A percentile compares a stretch with the other conserved stretches of the same genome.
Evolutionary conservation across 352 stramenopile species (phyloP).

Genomic region (Pythium rishiriense): DNA sequence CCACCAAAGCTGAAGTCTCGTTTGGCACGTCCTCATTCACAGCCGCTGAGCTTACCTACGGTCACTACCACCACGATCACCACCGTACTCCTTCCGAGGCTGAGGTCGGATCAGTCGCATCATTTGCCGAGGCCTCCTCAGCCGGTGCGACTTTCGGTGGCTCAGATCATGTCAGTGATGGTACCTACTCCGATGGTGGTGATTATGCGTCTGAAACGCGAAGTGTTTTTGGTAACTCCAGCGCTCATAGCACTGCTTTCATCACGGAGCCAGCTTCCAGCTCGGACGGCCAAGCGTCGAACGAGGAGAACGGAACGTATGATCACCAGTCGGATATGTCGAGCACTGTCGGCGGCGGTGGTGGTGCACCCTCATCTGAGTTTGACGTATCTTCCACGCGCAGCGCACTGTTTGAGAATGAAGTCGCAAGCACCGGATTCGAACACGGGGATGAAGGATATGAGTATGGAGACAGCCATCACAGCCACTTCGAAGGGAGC

Average conservation of each 20-base stretch:
- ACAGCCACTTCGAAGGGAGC: constrained; percentile 16
- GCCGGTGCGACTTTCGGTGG: constrained; percentile 77
- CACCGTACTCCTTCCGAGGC: constrained; percentile 29
- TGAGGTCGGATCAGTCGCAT: constrained; percentile 52
- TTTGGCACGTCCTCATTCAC: constrained; percentile 32
- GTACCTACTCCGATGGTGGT: constrained; percentile 60
- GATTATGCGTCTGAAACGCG: constrained; percentile 60
- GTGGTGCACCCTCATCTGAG: constrained; percentile 22
- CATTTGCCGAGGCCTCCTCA: constrained; percentile 61
- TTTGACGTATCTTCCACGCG: constrained; percentile 30
- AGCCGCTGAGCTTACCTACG: constrained; percentile 28
- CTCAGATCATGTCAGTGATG: constrained; percentile 68
- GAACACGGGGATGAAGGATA: constrained; percentile 19
- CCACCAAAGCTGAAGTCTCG: constrained; percentile 20
- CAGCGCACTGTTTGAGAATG: constrained; percentile 28
- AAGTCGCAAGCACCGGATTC: constrained; percentile 26
- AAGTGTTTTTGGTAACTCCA: constrained; percentile 72
- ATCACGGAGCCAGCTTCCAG: constrained; percentile 74
- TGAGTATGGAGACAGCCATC: constrained; percentile 17
- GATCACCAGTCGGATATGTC: constrained; percentile 30
- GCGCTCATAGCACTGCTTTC: constrained; percentile 67
- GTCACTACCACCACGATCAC: constrained; percentile 31
- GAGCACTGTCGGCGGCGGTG: constrained; percentile 29
- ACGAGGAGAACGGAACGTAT: constrained; percentile 35
- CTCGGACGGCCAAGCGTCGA: constrained; percentile 69